A percentile compares a stretch with the other conserved stretches of the same genome.
Conservation (phyloP, 371 early-diverging fungal genomes). For the Mortierella sp. region DNA sequence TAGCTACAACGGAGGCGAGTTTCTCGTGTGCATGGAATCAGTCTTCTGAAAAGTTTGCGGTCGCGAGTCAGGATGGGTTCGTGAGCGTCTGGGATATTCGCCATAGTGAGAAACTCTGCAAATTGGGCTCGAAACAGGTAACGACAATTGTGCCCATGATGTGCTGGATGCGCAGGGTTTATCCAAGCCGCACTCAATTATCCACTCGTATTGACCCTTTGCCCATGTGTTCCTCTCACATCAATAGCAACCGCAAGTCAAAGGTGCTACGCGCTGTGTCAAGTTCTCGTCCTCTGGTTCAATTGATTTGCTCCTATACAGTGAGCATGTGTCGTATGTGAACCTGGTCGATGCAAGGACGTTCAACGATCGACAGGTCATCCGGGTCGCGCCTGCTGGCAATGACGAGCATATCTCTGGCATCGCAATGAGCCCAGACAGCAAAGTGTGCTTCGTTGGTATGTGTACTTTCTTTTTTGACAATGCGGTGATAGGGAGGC, state of each 20-base stretch:
- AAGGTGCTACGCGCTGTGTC: conserved; percentile 87
- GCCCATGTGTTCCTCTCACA: background rate
- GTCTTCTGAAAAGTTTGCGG: conserved; percentile 80
- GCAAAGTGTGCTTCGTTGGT: conserved; percentile 86
- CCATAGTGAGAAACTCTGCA: conserved; percentile 64
- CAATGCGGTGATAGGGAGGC: too few species aligned
- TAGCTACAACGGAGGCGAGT: conserved; percentile 66
- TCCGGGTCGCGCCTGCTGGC: conserved; percentile 66
- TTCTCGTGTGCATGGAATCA: conserved; percentile 90
- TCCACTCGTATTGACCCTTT: background rate
- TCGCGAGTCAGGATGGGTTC: conserved; percentile 86
- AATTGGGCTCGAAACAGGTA: conserved; percentile 63
- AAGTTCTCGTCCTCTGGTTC: conserved; percentile 87
- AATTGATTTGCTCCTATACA: conserved; percentile 85
- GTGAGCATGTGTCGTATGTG: conserved; percentile 90
- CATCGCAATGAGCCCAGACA: conserved; percentile 81
- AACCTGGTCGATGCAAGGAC: conserved; percentile 90
- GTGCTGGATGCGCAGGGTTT: background rate
- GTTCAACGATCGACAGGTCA: conserved; percentile 77
- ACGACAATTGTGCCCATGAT: background rate
- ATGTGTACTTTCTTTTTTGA: conserved; percentile 15
- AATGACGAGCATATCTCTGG: conserved; percentile 88
- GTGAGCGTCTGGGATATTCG: conserved; percentile 86
- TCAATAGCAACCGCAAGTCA: conserved; percentile 69
- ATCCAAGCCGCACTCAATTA: too few species aligned